Base-by-base conservation (phyloP, 805 yeast species). In the Myxozyma mucilagina region DNA sequence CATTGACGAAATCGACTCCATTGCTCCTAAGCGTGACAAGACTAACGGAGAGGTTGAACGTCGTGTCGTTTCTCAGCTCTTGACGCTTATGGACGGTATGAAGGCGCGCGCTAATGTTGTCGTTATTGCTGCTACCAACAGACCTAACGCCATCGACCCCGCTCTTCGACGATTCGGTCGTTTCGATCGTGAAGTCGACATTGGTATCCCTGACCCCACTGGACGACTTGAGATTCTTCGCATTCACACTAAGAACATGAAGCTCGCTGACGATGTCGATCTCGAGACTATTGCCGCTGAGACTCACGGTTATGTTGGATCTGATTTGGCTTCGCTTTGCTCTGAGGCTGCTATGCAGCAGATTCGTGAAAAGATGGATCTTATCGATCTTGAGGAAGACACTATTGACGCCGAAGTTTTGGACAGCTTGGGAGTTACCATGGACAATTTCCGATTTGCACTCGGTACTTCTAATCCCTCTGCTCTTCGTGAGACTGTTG, bases 341-440 rank as follows among this genome's bases (percentile, higher is more conserved):
- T 91, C 97, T n/a, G 99, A 96, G 80, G 99, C 99, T 67, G 99
- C 99, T 61, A 94, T 94, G 99, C 99, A 94, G 82, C 99, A 96
- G 81, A 94, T 94, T 73, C 90, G 99, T 79, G 99, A 94, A 79
- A 94, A 94, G 85, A 92, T 94, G 97, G 99, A 94, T 73, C 81
- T 94, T 67, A 94, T 96, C 70, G 98, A 93, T 73, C 81, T 92
- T 69, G 97, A 92, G 65, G 96, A 91, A 76, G 97, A 92, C 65
- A 94, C 93, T 70, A 94, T 96, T 70, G 98, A 92, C 75, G 97
- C 99, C 42, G 99, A 94, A 80, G 87, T 94, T 32, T 84, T 94
- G 72, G 97, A 94, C 75, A 89, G 97, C 31, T 82, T 94, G 69
- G 98, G 98, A 64, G 99, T 94, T 59, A 93, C 98, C 29, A 93